These are phyloP conservation scores for Phytophthora capsici DNA, from an alignment of 352 stramenopile genomes.

Conservation along the genomic window DNA sequence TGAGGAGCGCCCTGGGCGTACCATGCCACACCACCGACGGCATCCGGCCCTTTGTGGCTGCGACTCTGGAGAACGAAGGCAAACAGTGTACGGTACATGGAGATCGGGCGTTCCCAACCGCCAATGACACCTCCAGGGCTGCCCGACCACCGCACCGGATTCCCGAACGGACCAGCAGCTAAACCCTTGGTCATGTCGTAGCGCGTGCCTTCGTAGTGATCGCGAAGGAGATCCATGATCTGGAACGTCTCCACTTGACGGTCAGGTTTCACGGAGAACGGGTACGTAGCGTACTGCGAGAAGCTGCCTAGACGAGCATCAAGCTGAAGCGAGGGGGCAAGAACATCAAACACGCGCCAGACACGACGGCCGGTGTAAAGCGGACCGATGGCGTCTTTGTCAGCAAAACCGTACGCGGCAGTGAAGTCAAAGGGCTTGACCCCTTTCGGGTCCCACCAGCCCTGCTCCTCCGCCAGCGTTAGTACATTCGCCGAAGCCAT, in stretches of 20 bases:
- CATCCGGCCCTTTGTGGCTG: constrained; percentile 37
- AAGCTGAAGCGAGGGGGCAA: constrained; percentile 81
- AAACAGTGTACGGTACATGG: constrained; percentile 90
- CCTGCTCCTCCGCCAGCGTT: constrained; percentile 82
- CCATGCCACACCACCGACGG: constrained; percentile 64
- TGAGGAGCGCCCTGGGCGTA: constrained; percentile 72
- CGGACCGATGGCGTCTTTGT: constrained; percentile 62
- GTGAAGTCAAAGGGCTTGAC: constrained; percentile 76
- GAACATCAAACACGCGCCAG: constrained; percentile 88
- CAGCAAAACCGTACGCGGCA: constrained; percentile 65
- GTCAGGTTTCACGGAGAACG: constrained; percentile 91
- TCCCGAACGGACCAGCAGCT: constrained; percentile 90
- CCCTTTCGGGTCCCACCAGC: constrained; percentile 76
- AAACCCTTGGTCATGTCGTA: constrained; percentile 90
- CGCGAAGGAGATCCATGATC: constrained; percentile 85
- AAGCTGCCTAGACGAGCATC: constrained; percentile 67
- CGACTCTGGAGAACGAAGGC: constrained; percentile 80
- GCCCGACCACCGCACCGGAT: constrained; percentile 84
- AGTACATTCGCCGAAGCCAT: constrained; percentile 90
- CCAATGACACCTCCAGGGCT: constrained; percentile 57
- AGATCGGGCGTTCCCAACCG: constrained; percentile 91
- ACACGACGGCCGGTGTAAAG: constrained; percentile 85
- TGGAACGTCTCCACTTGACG: constrained; percentile 57
- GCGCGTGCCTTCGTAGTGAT: constrained; percentile 92
- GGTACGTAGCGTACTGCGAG: constrained; percentile 80